Percentiles rank a stretch among this genome's conserved stretches.
Conservation (phyloP, 1,139 yeast species). For the Magnusiomyces ingens region DNA sequence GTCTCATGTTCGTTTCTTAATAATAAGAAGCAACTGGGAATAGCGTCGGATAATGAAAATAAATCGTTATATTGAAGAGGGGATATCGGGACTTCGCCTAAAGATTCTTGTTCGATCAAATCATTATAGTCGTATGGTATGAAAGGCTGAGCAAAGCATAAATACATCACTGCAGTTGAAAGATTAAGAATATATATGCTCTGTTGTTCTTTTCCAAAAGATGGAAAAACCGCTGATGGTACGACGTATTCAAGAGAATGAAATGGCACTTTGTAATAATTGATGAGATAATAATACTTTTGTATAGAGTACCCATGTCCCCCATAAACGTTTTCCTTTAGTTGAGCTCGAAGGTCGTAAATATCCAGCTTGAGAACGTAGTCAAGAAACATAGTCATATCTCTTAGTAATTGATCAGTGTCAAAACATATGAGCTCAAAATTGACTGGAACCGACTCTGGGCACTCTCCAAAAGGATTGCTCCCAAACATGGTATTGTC, state of each 20-base stretch:
- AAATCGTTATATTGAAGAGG: background rate
- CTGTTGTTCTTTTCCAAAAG: background rate
- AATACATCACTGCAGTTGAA: constrained; percentile 6
- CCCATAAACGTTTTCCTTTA: background rate
- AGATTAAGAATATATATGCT: constrained; percentile 5
- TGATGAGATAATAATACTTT: constrained; percentile 1
- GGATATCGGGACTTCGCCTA: background rate
- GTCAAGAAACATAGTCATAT: constrained; percentile 3
- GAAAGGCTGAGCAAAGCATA: background rate
- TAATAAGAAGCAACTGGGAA: background rate
- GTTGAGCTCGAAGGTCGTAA: background rate
- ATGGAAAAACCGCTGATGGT: constrained; percentile 5
- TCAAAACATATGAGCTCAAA: background rate
- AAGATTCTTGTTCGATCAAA: background rate
- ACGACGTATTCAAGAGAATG: background rate
- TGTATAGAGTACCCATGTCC: constrained; percentile 2
- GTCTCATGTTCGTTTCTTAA: background rate
- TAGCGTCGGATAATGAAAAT: background rate
- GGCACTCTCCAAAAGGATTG: background rate
- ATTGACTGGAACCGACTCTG: background rate
- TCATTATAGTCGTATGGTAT: background rate
- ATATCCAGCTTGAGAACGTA: constrained; percentile 3
- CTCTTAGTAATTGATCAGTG: constrained; percentile 2
- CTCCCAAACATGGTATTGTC: background rate
- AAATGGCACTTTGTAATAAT: constrained; percentile 8